A percentile compares a stretch with the other conserved stretches of the same genome.
These are phyloP conservation scores for Aspergillus latus DNA, from an alignment of 2,329 filamentous ascomycete genomes.

Conservation along the genomic window DNA sequence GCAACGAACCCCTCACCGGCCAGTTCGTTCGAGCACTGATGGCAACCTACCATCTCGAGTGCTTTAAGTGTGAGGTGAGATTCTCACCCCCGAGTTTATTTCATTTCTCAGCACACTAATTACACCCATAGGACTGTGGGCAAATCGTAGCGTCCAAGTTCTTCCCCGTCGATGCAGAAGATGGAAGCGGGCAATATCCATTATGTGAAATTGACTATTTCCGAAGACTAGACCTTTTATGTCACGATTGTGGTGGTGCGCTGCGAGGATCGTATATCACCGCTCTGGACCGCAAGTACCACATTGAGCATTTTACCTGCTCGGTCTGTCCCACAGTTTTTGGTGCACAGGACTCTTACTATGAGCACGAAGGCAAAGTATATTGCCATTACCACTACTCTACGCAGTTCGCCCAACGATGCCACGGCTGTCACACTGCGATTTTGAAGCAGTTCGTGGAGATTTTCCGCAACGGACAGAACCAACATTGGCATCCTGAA, in stretches of 20 bases:
- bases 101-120: constrained; percentile 22
- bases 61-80: constrained; percentile 93
- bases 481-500: constrained; percentile 99
- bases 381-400: constrained; percentile 99
- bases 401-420: constrained; percentile 92
- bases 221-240: constrained; percentile 83
- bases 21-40: constrained; percentile 94
- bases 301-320: constrained; percentile 98
- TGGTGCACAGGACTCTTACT: constrained; percentile 96
- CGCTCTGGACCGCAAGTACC: constrained; percentile 94
- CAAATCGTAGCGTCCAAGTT: constrained; percentile 98
- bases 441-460: constrained; percentile 99
- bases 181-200: constrained; percentile 80
- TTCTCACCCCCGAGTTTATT: background rate
- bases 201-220: constrained; percentile 99
- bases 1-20: constrained; percentile 79
- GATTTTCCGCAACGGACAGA: constrained; percentile 95
- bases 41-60: constrained; percentile 94
- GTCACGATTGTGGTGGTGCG: constrained; percentile 87
- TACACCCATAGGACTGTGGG: constrained; percentile 73
- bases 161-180: constrained; percentile 92
- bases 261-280: constrained; percentile 97
- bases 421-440: constrained; percentile 93
- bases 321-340: constrained; percentile 97
- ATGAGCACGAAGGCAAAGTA: constrained; percentile 93